Evolutionary conservation across 306 rosid genomes (phyloP), one percentile per base, ranked within the genome.

Genomic region (Coriaria nepalensis): DNA sequence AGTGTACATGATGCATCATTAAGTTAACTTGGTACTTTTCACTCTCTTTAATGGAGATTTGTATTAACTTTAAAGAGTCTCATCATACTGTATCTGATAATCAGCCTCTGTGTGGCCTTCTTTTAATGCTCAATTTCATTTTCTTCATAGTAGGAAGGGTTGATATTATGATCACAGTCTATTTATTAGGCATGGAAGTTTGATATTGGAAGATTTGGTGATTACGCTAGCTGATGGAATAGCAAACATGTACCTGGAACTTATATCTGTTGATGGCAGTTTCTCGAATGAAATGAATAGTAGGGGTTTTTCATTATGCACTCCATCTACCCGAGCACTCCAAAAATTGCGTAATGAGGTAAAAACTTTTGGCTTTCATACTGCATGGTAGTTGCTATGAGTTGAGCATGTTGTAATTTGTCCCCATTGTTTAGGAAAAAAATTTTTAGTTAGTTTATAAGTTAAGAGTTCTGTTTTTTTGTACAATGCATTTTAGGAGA

Each of bases 291-390:
- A 77, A 60, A 69, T 78, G 60, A 71, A 71, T 68, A 70, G 77
- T 55, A 43, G 75, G 48, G 76, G 74, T 62, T 50, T 74, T 66
- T 64, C 81, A 57, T 53, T 90, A 40, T 90, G 98, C 67, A 68
- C 78, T 60, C 64, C 79, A 56, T 85, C 95, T 34, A 90, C 98
- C 62, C 71, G 94, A 52, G 87, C 78, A 67, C 92, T 90, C 49
- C 98, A 90, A 69, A 79, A 73, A 58, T 68, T 90, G 49, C 94
- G 98, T 5, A 90, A 90, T 55, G 95, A 90, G 98, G 95, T 90
- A 57, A 35, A 49, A 1, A 45, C 33, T 13, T 35, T 34, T 53
- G 29, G 29, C 29, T 20, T 20, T 20, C 29, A 20, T 20, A 20
- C 29, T 20, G 29, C 29, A 20, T 20, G 29, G 29, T 20, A 20